Evolutionary conservation across 2,329 filamentous ascomycete species (phyloP).

Genomic region (Aspergillus terreus): DNA sequence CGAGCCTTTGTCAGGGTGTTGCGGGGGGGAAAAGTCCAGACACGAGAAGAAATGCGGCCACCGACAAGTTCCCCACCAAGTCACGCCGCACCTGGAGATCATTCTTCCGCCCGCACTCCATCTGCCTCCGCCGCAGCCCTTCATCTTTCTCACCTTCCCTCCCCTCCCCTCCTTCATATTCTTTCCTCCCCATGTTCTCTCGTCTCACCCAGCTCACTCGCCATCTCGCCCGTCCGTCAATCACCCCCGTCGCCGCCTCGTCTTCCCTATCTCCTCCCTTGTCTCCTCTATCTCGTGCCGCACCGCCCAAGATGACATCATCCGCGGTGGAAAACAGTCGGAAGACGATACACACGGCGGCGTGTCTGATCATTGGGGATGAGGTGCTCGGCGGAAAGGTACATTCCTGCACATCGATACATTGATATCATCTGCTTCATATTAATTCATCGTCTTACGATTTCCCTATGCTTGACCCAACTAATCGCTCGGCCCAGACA

Average conservation of each 20-base stretch:
- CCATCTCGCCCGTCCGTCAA: conserved; percentile 65
- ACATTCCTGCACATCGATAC: conserved; percentile 19
- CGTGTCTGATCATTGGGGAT: conserved; percentile 93
- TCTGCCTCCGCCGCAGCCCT: conserved; percentile 5
- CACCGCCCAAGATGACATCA: conserved; percentile 41
- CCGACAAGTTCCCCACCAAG: neutral
- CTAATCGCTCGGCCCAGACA: conserved; percentile 42
- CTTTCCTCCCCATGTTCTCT: conserved; percentile 61
- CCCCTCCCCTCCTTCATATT: conserved; percentile 1
- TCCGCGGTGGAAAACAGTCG: conserved; percentile 29
- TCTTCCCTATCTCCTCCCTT: conserved; percentile 29
- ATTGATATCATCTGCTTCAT: neutral
- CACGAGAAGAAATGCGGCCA: neutral
- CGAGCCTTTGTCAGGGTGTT: neutral
- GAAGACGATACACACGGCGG: conserved; percentile 79
- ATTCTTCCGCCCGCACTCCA: conserved; percentile 11
- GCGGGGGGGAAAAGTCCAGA: neutral
- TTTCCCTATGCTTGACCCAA: neutral
- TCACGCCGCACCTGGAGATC: neutral
- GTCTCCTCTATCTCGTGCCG: conserved; percentile 13
- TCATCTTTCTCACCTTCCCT: conserved; percentile 3
- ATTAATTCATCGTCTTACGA: too few relatives aligned
- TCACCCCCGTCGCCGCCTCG: conserved; percentile 48
- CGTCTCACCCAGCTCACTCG: conserved; percentile 69
- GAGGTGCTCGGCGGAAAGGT: conserved; percentile 95